These are phyloP conservation scores for Yarrowia divulgata DNA, from an alignment of 805 yeast species.

Conservation along the genomic window DNA sequence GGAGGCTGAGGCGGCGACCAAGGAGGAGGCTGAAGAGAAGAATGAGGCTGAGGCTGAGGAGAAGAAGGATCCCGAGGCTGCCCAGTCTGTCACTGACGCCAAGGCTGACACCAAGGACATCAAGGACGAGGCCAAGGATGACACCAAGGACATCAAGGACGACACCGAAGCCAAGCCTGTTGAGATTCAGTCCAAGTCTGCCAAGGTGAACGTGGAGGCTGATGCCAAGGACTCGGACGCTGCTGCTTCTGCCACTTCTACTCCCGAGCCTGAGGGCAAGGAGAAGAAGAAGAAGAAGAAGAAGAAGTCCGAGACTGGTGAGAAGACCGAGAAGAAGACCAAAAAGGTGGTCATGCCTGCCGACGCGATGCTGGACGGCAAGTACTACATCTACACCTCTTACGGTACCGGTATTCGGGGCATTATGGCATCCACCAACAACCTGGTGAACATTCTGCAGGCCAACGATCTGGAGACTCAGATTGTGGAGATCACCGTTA, in stretches of 20 bases:
- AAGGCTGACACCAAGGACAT: conserved; percentile 7
- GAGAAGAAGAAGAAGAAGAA: conserved; percentile 6
- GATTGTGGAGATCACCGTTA: conserved; percentile 83
- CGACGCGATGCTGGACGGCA: conserved; percentile 37
- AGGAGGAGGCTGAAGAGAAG: neutral
- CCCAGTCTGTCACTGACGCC: neutral
- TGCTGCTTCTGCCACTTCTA: conserved; percentile 38
- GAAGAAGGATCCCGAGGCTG: neutral
- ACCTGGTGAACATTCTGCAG: conserved; percentile 73
- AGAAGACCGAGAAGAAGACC: conserved; percentile 15
- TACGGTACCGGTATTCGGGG: conserved; percentile 83
- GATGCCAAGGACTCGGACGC: conserved; percentile 36
- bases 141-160: neutral
- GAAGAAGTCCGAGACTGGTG: conserved; percentile 28
- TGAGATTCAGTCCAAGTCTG: conserved; percentile 40
- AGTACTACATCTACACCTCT: conserved; percentile 73
- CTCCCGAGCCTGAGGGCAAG: conserved; percentile 35
- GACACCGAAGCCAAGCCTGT: conserved; percentile 41
- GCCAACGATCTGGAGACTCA: conserved; percentile 75
- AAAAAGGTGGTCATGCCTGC: conserved; percentile 36
- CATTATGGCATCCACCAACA: conserved; percentile 76
- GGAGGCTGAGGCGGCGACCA: neutral
- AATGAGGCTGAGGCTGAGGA: neutral
- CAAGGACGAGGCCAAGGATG: too few relatives aligned
- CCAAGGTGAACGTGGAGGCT: conserved; percentile 32